Evolutionary conservation across 208 protist genomes (phyloP).

Genomic region (Crithidia mellificae): DNA sequence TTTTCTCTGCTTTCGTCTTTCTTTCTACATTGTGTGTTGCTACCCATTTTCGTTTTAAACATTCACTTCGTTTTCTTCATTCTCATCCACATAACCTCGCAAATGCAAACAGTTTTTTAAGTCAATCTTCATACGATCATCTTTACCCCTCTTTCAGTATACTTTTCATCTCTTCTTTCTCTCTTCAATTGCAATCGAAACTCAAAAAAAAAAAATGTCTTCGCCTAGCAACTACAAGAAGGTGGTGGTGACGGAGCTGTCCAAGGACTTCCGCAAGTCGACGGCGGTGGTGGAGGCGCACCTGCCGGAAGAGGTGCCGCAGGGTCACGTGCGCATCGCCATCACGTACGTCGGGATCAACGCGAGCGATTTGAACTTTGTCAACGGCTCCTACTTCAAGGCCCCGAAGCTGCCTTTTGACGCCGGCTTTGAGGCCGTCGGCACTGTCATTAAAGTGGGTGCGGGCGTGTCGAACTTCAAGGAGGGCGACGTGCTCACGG

Average conservation of each 20-base stretch:
- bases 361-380: conserved; percentile 79
- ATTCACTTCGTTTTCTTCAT: no score
- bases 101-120: no score
- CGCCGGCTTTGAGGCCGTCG: conserved; percentile 78
- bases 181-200: no score
- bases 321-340: conserved; percentile 43
- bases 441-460: conserved; percentile 54
- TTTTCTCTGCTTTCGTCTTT: no score
- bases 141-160: not conserved
- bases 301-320: conserved; percentile 38
- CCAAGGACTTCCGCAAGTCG: conserved; percentile 46
- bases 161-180: not conserved
- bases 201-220: conserved; percentile 21
- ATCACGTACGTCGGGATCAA: conserved; percentile 70
- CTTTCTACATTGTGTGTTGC: no score
- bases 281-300: conserved; percentile 31
- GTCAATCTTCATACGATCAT: not conserved
- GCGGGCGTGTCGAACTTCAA: conserved; percentile 39
- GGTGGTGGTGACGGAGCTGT: conserved; percentile 40
- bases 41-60: no score
- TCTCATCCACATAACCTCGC: no score
- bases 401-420: conserved; percentile 55
- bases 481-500: conserved; percentile 48
- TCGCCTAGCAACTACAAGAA: conserved; percentile 38
- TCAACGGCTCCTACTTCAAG: conserved; percentile 52